These are phyloP conservation scores for Paxillus involutus DNA, from an alignment of 768 basidiomycete genomes.

Conservation along the genomic window DNA sequence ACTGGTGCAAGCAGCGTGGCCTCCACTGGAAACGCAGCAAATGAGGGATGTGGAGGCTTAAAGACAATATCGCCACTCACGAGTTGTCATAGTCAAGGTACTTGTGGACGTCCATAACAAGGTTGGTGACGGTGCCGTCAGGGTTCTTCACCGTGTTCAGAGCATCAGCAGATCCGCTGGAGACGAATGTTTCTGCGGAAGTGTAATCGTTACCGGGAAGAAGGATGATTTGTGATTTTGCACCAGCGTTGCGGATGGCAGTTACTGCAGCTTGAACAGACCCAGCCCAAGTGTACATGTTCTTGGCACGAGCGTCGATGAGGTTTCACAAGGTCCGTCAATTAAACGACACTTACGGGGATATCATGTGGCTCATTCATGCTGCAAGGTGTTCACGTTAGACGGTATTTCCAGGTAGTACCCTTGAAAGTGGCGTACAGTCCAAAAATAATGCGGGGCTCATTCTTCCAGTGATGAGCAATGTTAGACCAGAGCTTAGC, in stretches of 20 bases:
- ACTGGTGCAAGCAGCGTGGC: constrained; percentile 47
- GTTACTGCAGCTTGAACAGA: constrained; percentile 59
- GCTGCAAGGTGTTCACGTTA: constrained; percentile 19
- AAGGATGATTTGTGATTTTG: constrained; percentile 54
- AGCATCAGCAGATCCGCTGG: constrained; percentile 50
- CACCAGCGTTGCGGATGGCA: constrained; percentile 53
- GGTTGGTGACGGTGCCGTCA: constrained; percentile 42
- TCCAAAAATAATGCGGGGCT: constrained; percentile 47
- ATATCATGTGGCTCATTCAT: constrained; percentile 66
- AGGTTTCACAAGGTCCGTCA: no score
- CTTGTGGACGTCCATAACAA: constrained; percentile 64
- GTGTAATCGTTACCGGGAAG: constrained; percentile 61
- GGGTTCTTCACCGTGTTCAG: constrained; percentile 45
- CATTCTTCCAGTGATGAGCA: not conserved
- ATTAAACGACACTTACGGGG: no score
- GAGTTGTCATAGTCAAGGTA: constrained; percentile 59
- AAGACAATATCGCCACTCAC: constrained; percentile 23
- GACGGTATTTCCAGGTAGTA: no score
- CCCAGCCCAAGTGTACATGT: constrained; percentile 45
- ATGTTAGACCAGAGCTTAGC: constrained; percentile 45
- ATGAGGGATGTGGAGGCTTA: no score
- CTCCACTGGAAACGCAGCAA: constrained; percentile 26
- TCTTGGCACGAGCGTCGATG: no score
- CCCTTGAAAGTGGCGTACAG: constrained; percentile 28
- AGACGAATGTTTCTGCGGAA: constrained; percentile 49